These are phyloP conservation scores for Vitis vinifera DNA, from an alignment of 164 flowering plant species.

Conservation along the genomic window DNA sequence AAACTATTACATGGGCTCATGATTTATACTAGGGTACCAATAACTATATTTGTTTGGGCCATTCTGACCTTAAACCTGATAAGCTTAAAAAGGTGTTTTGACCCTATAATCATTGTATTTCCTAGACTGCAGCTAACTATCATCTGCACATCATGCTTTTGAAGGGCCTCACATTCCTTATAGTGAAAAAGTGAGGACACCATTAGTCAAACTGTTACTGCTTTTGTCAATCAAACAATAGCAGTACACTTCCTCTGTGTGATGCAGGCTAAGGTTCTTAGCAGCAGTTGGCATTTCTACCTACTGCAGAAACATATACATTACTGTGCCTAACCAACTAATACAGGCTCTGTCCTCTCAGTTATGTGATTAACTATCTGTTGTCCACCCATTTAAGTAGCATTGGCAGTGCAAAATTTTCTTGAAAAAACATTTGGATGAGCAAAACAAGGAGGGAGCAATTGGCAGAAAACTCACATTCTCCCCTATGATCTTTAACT, in stretches of 20 bases:
- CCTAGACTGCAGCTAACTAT: not conserved
- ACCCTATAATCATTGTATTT: not conserved
- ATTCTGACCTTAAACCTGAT: too few species aligned
- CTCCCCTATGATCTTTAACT: conserved; percentile 80
- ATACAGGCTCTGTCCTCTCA: not conserved
- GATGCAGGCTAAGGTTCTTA: not conserved
- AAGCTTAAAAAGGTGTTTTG: too few species aligned
- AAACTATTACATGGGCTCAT: too few species aligned
- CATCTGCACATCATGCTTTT: not conserved
- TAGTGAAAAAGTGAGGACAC: not conserved
- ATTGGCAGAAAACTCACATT: conserved; percentile 45
- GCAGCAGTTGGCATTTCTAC: not conserved
- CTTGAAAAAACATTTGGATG: not conserved
- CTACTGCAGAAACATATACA: too few species aligned
- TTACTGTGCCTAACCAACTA: not conserved
- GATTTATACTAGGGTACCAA: too few species aligned
- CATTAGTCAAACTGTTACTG: not conserved
- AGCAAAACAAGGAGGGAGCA: not conserved
- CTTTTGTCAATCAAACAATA: not conserved
- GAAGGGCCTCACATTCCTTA: not conserved
- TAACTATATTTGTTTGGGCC: too few species aligned
- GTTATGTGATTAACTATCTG: not conserved
- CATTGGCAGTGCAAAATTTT: not conserved
- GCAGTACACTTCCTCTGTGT: not conserved
- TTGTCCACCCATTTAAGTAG: not conserved